Base-by-base conservation (phyloP, 257 asterid genomes). In the Lantana camara region DNA sequence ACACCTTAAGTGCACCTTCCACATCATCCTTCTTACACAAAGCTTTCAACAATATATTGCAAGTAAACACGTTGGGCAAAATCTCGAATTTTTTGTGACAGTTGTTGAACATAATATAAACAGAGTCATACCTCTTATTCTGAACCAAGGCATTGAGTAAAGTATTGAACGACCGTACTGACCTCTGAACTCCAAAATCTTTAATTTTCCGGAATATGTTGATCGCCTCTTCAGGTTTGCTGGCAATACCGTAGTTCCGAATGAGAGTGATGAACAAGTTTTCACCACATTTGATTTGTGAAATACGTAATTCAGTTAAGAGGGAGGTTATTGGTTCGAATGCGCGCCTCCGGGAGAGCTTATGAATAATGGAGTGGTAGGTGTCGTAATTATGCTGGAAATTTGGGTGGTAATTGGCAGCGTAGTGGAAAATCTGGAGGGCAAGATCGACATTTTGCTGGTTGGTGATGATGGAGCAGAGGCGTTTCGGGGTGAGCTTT, bases 11-110 rank as follows among this genome's bases (percentile, higher is more conserved):
- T 4, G 95, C 94, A 79, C 85, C 79, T 63, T 73, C 80, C 38
- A 85, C 55, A 58, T 90, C 92, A 54, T 69, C 70, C 70, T 85
- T 90, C 70, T 80, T 93, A 70, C 99, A 84, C 64, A 90, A 64
- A 19, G 95, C 97, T 73, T 90, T 87, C 16, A 93, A 52, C 83
- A 93, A 58, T 48, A 93, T 87, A 64, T 93, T 90, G 81, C 95
- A 85, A 50, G 95, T 87, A 65, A 80, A 69, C 75, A 93, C 92
- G 76, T 88, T 84, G 9, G 97, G 97, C 71, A 82, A 46, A 23
- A 90, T 81, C 38, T 42, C 79, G 59, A 90, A 88, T 83, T 72
- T 84, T 17, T 77, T 83, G 62, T 65, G 79, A 63, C 92, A 75
- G 50, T 73, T 88, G 71, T 86, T 93, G 69, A 93, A 88, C 83